These are phyloP conservation scores for Boletus tomentosulus DNA, from an alignment of 768 basidiomycete species.

Conservation along the genomic window DNA sequence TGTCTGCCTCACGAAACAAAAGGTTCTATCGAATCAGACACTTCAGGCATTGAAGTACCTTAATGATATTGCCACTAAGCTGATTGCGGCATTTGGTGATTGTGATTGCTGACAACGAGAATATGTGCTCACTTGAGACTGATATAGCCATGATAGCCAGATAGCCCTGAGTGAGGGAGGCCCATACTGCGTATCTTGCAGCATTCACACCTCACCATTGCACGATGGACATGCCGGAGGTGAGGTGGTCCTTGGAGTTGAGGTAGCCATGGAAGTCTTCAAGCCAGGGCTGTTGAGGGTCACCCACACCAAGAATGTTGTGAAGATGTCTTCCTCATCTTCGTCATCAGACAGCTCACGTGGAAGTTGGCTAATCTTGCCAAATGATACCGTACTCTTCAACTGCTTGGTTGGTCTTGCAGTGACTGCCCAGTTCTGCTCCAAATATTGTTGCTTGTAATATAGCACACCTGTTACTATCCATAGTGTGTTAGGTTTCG, in stretches of 20 bases:
- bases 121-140: background rate
- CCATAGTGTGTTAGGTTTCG: too few species aligned
- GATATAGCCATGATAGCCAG: background rate
- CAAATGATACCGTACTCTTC: background rate
- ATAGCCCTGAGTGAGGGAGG: background rate
- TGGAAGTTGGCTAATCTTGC: background rate
- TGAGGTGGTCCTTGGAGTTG: background rate
- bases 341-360: background rate
- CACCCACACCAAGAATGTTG: background rate
- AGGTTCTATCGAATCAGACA: background rate
- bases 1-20: background rate
- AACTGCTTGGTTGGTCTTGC: too few species aligned
- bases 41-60: background rate
- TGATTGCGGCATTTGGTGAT: background rate
- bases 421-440: too few species aligned
- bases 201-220: background rate
- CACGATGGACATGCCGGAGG: background rate
- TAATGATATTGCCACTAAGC: background rate
- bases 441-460: too few species aligned
- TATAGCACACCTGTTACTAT: too few species aligned
- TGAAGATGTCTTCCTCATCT: background rate
- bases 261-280: background rate
- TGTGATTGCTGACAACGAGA: background rate
- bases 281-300: background rate
- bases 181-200: background rate